Conservation (phyloP, 2,329 filamentous ascomycete genomes). For the Fusarium pseudonygamai region DNA sequence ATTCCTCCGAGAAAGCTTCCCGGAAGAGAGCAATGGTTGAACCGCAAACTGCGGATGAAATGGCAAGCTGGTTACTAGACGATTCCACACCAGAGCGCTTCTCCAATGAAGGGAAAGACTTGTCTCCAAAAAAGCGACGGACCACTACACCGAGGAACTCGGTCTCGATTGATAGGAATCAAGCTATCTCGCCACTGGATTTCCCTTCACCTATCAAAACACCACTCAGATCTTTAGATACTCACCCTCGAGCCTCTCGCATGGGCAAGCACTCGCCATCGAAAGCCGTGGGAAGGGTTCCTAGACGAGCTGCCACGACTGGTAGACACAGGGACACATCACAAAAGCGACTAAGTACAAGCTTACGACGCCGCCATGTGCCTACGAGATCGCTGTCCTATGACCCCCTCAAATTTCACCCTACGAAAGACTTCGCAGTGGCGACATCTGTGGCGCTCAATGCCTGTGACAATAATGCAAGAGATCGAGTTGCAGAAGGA, state of each 20-base stretch:
- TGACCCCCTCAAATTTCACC: constrained; percentile 37
- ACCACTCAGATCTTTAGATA: background rate
- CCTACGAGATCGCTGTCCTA: constrained; percentile 20
- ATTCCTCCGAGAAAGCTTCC: constrained; percentile 8
- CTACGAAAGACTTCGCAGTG: constrained; percentile 3
- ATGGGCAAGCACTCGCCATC: constrained; percentile 24
- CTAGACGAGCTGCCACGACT: constrained; percentile 27
- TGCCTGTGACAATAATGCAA: constrained; percentile 24
- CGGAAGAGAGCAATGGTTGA: constrained; percentile 14
- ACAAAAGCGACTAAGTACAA: constrained; percentile 21
- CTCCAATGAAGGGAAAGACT: background rate
- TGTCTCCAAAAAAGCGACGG: constrained; percentile 11
- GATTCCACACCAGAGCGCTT: constrained; percentile 29
- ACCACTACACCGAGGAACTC: background rate
- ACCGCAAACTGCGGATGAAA: constrained; percentile 36
- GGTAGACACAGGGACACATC: constrained; percentile 11
- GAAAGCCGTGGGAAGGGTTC: background rate
- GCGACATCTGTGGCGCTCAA: constrained; percentile 18
- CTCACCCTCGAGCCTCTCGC: constrained; percentile 2
- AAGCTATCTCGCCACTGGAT: constrained; percentile 12
- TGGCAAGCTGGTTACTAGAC: constrained; percentile 46
- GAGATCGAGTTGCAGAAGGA: background rate
- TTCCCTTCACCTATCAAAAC: constrained; percentile 21
- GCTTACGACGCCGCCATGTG: constrained; percentile 24
- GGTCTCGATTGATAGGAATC: background rate